Conservation (phyloP, 2,329 filamentous ascomycete genomes). For the Neoscytalidium dimidiatum region DNA sequence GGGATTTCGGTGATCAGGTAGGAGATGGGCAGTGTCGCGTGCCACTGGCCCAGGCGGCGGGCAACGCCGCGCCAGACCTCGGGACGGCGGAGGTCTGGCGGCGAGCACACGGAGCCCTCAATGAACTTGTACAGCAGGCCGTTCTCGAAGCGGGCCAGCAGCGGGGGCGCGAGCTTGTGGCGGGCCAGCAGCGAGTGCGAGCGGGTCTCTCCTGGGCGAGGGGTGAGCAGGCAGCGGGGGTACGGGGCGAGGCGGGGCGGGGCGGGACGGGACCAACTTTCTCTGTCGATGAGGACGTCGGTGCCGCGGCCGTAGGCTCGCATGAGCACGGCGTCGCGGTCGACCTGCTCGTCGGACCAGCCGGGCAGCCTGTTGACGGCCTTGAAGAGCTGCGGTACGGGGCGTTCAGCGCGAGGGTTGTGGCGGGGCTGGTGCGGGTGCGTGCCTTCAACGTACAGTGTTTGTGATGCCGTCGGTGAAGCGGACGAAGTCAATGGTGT, state of each 20-base stretch:
- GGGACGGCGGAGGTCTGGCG: slow-evolving; percentile 75
- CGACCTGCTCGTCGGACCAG: slow-evolving; percentile 73
- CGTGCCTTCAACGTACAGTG: slow-evolving; percentile 58
- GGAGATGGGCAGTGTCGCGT: slow-evolving; percentile 67
- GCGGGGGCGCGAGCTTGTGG: slow-evolving; percentile 77
- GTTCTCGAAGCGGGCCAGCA: slow-evolving; percentile 92
- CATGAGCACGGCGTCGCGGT: slow-evolving; percentile 82
- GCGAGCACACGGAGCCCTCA: slow-evolving; percentile 74
- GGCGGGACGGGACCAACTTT: slow-evolving; percentile 60
- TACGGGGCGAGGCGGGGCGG: background rate
- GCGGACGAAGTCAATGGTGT: slow-evolving; percentile 78
- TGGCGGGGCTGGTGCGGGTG: slow-evolving; percentile 4
- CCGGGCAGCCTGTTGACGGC: slow-evolving; percentile 70
- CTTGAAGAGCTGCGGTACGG: slow-evolving; percentile 62
- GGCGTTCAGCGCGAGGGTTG: slow-evolving; percentile 7
- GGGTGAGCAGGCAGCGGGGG: background rate
- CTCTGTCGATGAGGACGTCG: slow-evolving; percentile 91
- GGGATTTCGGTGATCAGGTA: slow-evolving; percentile 45
- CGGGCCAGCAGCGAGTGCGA: slow-evolving; percentile 85
- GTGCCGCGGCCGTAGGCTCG: slow-evolving; percentile 94
- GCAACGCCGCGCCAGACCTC: slow-evolving; percentile 83
- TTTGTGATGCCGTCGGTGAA: slow-evolving; percentile 99
- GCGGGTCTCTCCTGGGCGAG: slow-evolving; percentile 53
- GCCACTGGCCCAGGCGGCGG: slow-evolving; percentile 85
- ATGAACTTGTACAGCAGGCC: slow-evolving; percentile 95